Base-by-base conservation (phyloP, 1,139 yeast genomes). In the Saccharomycopsis phalli region DNA sequence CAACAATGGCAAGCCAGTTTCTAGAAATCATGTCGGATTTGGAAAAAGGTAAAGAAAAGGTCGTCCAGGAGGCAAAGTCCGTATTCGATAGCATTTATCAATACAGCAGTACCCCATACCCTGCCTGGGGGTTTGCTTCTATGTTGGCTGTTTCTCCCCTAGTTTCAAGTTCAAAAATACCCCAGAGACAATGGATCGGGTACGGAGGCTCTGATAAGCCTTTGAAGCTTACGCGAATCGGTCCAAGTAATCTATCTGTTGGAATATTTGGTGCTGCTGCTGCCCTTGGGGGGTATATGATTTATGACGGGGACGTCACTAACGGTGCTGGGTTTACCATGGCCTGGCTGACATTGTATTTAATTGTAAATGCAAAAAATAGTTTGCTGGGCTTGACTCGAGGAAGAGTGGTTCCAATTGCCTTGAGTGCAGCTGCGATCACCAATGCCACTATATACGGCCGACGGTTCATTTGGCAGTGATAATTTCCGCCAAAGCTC, bases 281-380 rank as follows among this genome's bases (percentile, higher is more conserved):
- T 49, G 82, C 81, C 1, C 61, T 83, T 14, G 96, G 96, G 20
- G 84, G 88, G 13, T 82, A 74, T 66, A 80, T 88, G 66, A 73
- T 81, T 42, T 66, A 66, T 50, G 97, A 88, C 55, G 83, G 87
- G 14, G 96, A 87, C 53, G 63, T 76, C 29, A 70, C 74, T 40
- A 81, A 84, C 60, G 97, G 95, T 5, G 74, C 94, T 1, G 97
- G 96, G 0, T 84, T 91, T 59, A 68, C 76, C 4, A 71, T 82
- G 23, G 95, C 94, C 3, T 91, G 97, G 97, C 75, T 87, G 13
- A 57, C 83, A 3, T 62, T 88, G 41, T 91, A 86, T 54, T 56
- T 82, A 45, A 56, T 88, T 31, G 87, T 81, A 6, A 83, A 86
- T 55, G 91, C 93, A 4, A 69, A 67, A 31, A 66, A 76, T 1